These are phyloP conservation scores for Elsinoe arachidis DNA, from an alignment of 2,329 filamentous ascomycete genomes.

Conservation along the genomic window DNA sequence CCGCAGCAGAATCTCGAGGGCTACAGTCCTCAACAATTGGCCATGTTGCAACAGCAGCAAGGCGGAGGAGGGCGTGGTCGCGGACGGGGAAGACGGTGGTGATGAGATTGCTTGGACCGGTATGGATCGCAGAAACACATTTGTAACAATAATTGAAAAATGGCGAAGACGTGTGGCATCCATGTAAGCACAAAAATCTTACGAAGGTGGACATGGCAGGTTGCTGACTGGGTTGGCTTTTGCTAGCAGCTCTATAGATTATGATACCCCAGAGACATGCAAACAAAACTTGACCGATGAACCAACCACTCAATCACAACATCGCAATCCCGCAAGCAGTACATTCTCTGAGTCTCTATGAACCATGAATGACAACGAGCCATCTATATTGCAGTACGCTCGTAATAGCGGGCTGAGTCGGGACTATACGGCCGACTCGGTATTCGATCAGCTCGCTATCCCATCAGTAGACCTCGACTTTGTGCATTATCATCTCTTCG, in stretches of 20 bases:
- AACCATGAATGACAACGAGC: conserved; percentile 21
- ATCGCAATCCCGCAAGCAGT: not conserved
- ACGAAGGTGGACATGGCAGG: too few relatives aligned
- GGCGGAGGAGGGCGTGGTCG: conserved; percentile 24
- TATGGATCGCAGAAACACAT: not conserved
- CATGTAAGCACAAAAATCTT: not conserved
- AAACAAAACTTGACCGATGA: not conserved
- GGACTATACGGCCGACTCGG: conserved; percentile 25
- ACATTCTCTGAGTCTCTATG: not conserved
- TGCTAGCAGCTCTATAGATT: not conserved
- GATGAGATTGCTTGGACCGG: not conserved
- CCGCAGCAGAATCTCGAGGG: conserved; percentile 23
- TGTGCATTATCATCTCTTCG: not conserved
- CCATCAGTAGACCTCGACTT: not conserved
- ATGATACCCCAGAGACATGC: conserved; percentile 10
- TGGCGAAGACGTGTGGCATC: not conserved
- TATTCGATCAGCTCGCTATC: not conserved
- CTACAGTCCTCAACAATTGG: conserved; percentile 28
- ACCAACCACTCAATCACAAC: not conserved
- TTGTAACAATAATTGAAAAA: not conserved
- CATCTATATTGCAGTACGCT: conserved; percentile 39
- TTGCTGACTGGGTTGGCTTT: too few relatives aligned
- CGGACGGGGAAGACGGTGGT: conserved; percentile 21
- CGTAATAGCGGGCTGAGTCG: conserved; percentile 36
- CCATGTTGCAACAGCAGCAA: conserved; percentile 27